phyloP scores from a whole-genome alignment of 371 early-diverging fungal species.

The Circinella minor region DNA sequence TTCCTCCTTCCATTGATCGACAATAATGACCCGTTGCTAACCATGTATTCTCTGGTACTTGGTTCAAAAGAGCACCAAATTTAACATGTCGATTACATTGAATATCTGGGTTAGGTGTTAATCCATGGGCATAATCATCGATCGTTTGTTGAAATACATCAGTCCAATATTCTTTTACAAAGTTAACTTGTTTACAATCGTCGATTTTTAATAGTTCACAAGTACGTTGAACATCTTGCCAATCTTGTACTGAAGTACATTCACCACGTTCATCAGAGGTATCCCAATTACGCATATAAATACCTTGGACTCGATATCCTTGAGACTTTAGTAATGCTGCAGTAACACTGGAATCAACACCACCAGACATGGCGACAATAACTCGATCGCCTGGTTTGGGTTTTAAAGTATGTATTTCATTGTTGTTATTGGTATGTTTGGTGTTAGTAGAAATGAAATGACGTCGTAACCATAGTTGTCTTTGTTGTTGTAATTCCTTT shows the following conservation, averaged over 20 bases:
- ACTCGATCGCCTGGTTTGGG: slow-evolving; percentile 38
- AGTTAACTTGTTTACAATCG: slow-evolving; percentile 71
- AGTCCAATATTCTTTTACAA: slow-evolving; percentile 92
- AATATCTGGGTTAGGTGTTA: slow-evolving; percentile 95
- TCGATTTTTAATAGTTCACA: slow-evolving; percentile 67
- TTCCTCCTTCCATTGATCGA: slow-evolving; percentile 30
- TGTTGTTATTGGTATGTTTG: too few relatives aligned
- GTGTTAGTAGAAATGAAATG: too few relatives aligned
- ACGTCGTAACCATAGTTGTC: too few relatives aligned
- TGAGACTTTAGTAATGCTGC: slow-evolving; percentile 72
- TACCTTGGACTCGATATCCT: slow-evolving; percentile 73
- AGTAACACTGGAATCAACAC: slow-evolving; percentile 91
- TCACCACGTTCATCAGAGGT: slow-evolving; percentile 79
- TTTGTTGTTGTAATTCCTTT: too few relatives aligned
- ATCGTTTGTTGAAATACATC: slow-evolving; percentile 82
- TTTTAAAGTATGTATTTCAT: too few relatives aligned
- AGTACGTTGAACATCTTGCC: slow-evolving; percentile 81
- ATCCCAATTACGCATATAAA: slow-evolving; percentile 97
- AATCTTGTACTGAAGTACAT: slow-evolving; percentile 82
- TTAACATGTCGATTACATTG: slow-evolving; percentile 90
- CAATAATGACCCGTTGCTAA: slow-evolving; percentile 95
- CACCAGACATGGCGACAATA: slow-evolving; percentile 86
- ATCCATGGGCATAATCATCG: slow-evolving; percentile 69
- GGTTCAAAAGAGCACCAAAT: slow-evolving; percentile 82
- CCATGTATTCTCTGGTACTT: slow-evolving; percentile 53